phyloP scores from a whole-genome alignment of 495 filamentous ascomycete species.

The Baudoinia panamericana region DNA sequence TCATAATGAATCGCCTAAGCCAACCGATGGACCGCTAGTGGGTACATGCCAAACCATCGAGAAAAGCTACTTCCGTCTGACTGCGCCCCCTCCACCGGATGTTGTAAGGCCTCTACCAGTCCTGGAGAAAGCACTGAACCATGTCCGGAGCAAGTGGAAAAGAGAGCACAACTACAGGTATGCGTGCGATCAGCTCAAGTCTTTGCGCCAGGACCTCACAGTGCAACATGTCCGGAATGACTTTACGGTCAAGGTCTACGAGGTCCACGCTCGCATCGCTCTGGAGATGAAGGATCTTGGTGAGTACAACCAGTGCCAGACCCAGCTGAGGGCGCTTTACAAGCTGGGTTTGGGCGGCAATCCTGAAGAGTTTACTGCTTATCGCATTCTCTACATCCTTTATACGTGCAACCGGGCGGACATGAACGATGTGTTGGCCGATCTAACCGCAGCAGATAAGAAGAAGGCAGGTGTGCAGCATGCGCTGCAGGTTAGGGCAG shows the following conservation, averaged over 20 bases:
- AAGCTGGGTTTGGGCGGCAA: conserved; percentile 74
- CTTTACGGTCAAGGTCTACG: conserved; percentile 90
- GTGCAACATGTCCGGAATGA: conserved; percentile 94
- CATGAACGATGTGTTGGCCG: conserved; percentile 93
- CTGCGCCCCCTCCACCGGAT: conserved; percentile 70
- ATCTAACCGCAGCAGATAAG: conserved; percentile 95
- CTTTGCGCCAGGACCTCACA: conserved; percentile 91
- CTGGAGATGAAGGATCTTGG: conserved; percentile 97
- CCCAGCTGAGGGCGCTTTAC: conserved; percentile 86
- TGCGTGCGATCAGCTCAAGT: conserved; percentile 99
- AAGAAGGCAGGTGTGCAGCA: conserved; percentile 71
- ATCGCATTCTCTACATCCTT: conserved; percentile 99
- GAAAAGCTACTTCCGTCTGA: conserved; percentile 90
- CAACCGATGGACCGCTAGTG: conserved; percentile 68
- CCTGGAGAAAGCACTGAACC: conserved; percentile 68
- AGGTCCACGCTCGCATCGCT: conserved; percentile 94
- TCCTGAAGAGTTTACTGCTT: conserved; percentile 92
- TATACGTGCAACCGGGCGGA: conserved; percentile 96
- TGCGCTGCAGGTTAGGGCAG: conserved; percentile 80
- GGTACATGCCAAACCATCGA: conserved; percentile 75
- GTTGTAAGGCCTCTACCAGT: conserved; percentile 75
- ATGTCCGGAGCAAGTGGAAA: conserved; percentile 89
- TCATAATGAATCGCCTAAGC: conserved; percentile 36
- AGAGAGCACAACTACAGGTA: conserved; percentile 88
- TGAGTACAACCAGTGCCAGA: conserved; percentile 99